A percentile compares a stretch with the other conserved stretches of the same genome.
Evolutionary conservation across 805 yeast genomes (phyloP).

Genomic region (Huiozyma naganishii): DNA sequence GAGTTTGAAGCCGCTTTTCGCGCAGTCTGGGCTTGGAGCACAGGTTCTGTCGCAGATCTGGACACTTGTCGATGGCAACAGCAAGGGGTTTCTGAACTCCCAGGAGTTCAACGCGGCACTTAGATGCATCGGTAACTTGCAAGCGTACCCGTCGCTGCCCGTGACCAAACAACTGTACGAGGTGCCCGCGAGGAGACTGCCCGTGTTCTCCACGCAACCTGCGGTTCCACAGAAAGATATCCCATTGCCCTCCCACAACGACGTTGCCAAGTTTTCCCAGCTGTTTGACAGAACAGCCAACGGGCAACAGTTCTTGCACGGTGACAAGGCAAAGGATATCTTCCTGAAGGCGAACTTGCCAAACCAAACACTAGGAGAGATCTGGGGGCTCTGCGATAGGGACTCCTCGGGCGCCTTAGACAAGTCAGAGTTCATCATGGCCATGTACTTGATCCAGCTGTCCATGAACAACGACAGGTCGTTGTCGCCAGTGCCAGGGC

Average conservation of each 20-base stretch:
- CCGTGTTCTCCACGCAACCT: slow-evolving; percentile 32
- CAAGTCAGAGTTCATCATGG: slow-evolving; percentile 71
- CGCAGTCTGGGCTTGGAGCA: slow-evolving; percentile 75
- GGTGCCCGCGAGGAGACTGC: slow-evolving; percentile 18
- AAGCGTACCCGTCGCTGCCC: slow-evolving; percentile 43
- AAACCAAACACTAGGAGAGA: slow-evolving; percentile 62
- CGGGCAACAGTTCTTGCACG: slow-evolving; percentile 48
- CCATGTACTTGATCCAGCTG: slow-evolving; percentile 85
- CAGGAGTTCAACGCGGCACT: slow-evolving; percentile 76
- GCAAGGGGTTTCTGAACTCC: slow-evolving; percentile 74
- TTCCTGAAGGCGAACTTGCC: slow-evolving; percentile 84
- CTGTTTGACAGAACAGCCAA: slow-evolving; percentile 54
- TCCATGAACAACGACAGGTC: slow-evolving; percentile 33
- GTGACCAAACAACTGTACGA: slow-evolving; percentile 35
- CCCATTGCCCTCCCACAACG: slow-evolving; percentile 46
- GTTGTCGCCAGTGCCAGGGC: not conserved
- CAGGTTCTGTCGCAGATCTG: slow-evolving; percentile 78
- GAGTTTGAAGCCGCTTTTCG: slow-evolving; percentile 70
- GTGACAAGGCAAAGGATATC: slow-evolving; percentile 73
- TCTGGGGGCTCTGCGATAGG: slow-evolving; percentile 83
- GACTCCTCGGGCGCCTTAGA: slow-evolving; percentile 61
- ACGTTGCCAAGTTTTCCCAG: slow-evolving; percentile 53
- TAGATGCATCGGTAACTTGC: slow-evolving; percentile 83
- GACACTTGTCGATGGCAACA: slow-evolving; percentile 87
- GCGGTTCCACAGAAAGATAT: slow-evolving; percentile 46